Evolutionary conservation across 2,329 filamentous ascomycete genomes (phyloP).

Genomic region (Fonsecaea monophora): DNA sequence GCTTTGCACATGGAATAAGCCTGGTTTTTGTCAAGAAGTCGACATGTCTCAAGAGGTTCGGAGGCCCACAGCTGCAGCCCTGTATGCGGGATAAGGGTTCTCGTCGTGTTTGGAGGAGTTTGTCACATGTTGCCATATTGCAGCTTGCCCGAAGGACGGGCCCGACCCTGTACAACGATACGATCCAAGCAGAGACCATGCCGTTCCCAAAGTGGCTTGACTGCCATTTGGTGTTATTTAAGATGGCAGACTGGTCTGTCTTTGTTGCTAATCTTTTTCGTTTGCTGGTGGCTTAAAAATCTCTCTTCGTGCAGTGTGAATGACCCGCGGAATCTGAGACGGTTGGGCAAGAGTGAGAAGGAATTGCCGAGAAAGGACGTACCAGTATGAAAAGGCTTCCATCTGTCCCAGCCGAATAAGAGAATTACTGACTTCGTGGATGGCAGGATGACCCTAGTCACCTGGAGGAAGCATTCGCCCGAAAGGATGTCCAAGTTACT

Average conservation of each 20-base stretch:
- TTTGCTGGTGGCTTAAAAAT: neutral
- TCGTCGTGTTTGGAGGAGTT: slow-evolving; percentile 31
- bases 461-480: neutral
- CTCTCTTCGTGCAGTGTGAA: neutral
- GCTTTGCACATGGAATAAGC: slow-evolving; percentile 7
- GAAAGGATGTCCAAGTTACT: neutral
- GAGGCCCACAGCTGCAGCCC: slow-evolving; percentile 28
- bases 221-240: slow-evolving; percentile 23
- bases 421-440: neutral
- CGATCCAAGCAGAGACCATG: slow-evolving; percentile 13
- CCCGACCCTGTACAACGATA: slow-evolving; percentile 30
- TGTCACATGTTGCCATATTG: slow-evolving; percentile 30
- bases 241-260: slow-evolving; percentile 12
- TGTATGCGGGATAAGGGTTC: slow-evolving; percentile 25
- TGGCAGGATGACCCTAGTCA: neutral
- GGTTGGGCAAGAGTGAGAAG: neutral
- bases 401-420: neutral
- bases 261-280: neutral
- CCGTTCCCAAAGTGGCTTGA: slow-evolving; percentile 10
- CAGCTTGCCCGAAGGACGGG: slow-evolving; percentile 26
- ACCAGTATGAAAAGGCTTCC: neutral
- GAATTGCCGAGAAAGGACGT: neutral
- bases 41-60: slow-evolving; percentile 28
- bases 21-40: neutral
- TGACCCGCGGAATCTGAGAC: neutral